Evolutionary conservation across 305 asterid genomes (phyloP).

Genomic region (Fraxinus ornus): DNA sequence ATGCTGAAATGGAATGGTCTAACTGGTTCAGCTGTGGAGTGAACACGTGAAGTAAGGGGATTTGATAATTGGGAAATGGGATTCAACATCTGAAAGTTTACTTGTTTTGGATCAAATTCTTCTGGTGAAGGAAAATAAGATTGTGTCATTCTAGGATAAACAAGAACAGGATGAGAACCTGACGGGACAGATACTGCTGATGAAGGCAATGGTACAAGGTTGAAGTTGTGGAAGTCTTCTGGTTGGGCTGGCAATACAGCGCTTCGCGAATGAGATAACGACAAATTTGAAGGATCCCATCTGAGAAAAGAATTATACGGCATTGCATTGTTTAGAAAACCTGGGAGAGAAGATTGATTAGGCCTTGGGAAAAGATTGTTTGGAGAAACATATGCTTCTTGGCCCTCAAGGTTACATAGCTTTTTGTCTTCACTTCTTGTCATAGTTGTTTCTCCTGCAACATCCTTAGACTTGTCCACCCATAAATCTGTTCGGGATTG

Average conservation of each 20-base stretch:
- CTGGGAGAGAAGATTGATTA: constrained; percentile 26
- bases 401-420: constrained; percentile 26
- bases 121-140: constrained; percentile 49
- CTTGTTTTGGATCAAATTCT: constrained; percentile 33
- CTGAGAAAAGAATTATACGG: constrained; percentile 39
- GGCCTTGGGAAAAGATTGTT: constrained; percentile 34
- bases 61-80: constrained; percentile 28
- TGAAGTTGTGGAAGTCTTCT: constrained; percentile 48
- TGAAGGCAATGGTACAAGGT: constrained; percentile 33
- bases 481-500: constrained; percentile 16
- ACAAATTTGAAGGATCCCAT: constrained; percentile 70
- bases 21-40: constrained; percentile 27
- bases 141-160: constrained; percentile 48
- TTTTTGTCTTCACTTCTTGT: constrained; percentile 21
- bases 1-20: constrained; percentile 52
- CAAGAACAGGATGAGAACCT: constrained; percentile 44
- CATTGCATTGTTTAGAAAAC: constrained; percentile 30
- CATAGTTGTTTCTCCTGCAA: constrained; percentile 27
- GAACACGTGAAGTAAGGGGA: constrained; percentile 26
- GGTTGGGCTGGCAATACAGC: constrained; percentile 31
- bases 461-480: constrained; percentile 31
- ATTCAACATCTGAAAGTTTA: constrained; percentile 41
- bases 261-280: constrained; percentile 49
- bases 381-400: constrained; percentile 23
- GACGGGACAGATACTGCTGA: constrained; percentile 29